Evolutionary conservation across 208 protist genomes (phyloP).

Genomic region (Leishmania tarentolae): DNA sequence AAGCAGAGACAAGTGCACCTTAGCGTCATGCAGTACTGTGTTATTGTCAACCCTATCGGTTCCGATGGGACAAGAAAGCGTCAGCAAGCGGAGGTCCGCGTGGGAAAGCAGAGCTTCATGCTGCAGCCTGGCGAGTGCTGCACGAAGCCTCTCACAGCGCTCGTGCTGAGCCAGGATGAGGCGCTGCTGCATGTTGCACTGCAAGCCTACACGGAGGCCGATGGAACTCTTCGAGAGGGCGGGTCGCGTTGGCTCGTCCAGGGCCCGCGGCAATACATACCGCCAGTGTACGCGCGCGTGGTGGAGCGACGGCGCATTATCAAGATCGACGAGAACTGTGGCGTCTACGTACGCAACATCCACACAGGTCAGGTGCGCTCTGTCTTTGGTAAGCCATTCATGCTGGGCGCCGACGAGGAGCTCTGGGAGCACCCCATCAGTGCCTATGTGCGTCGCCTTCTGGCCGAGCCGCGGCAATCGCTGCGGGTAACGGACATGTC

Average conservation of each 20-base stretch:
- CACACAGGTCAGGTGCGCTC: conserved; percentile 73
- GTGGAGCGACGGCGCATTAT: conserved; percentile 89
- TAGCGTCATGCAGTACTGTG: conserved; percentile 88
- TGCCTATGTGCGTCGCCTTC: conserved; percentile 50
- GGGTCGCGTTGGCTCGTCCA: conserved; percentile 93
- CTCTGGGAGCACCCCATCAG: conserved; percentile 81
- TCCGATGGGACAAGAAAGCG: conserved; percentile 54
- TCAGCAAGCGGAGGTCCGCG: conserved; percentile 82
- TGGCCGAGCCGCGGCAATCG: conserved; percentile 46
- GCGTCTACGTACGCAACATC: conserved; percentile 96
- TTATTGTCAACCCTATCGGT: conserved; percentile 82
- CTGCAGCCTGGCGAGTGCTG: conserved; percentile 65
- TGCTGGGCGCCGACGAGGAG: conserved; percentile 75
- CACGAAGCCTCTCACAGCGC: conserved; percentile 48
- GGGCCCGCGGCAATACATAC: conserved; percentile 93
- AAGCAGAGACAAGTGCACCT: conserved; percentile 47
- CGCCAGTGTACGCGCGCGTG: conserved; percentile 90
- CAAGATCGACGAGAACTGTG: conserved; percentile 92
- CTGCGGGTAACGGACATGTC: conserved; percentile 43
- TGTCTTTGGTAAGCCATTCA: conserved; percentile 54
- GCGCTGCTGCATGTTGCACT: conserved; percentile 25
- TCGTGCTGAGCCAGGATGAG: conserved; percentile 62
- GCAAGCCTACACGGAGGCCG: conserved; percentile 24
- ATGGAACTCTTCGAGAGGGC: conserved; percentile 17
- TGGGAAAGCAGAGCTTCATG: conserved; percentile 81